Conservation (phyloP, 2,329 filamentous ascomycete species). For the Massarina eburnea region DNA sequence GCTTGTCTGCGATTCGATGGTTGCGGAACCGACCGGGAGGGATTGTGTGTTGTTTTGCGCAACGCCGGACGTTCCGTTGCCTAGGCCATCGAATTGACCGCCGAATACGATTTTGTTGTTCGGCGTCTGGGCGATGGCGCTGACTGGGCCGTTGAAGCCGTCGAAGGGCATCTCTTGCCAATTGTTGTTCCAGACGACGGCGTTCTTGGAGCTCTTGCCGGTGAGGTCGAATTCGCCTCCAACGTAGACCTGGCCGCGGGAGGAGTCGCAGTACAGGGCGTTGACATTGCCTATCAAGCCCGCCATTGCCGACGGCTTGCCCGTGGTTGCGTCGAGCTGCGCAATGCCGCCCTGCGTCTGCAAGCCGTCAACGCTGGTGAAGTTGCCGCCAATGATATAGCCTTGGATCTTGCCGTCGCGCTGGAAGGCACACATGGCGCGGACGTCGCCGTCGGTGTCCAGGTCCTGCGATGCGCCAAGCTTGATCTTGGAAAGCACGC, state of each 20-base stretch:
- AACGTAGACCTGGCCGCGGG: conserved; percentile 79
- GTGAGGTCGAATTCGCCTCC: conserved; percentile 85
- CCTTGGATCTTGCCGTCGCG: conserved; percentile 68
- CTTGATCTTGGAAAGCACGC: conserved; percentile 73
- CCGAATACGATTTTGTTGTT: conserved; percentile 90
- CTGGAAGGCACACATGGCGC: conserved; percentile 81
- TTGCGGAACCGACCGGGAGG: conserved; percentile 81
- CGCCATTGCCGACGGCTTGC: conserved; percentile 70
- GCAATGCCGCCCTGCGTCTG: conserved; percentile 77
- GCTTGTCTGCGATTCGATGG: conserved; percentile 67
- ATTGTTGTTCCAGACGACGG: conserved; percentile 72
- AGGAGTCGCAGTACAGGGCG: conserved; percentile 77
- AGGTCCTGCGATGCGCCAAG: conserved; percentile 19
- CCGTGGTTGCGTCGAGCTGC: conserved; percentile 72
- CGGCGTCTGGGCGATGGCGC: conserved; percentile 76
- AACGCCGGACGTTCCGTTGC: conserved; percentile 72
- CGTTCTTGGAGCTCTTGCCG: conserved; percentile 81
- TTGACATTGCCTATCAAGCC: conserved; percentile 83
- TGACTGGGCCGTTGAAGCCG: conserved; percentile 91
- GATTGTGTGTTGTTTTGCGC: conserved; percentile 71
- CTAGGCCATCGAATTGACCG: conserved; percentile 83
- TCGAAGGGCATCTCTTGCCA: conserved; percentile 86
- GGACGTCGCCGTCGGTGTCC: conserved; percentile 78
- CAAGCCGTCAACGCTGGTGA: conserved; percentile 81
- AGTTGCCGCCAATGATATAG: conserved; percentile 89